These are phyloP conservation scores for Keqinozyma sinolaborantium DNA, from an alignment of 1,139 yeast species.

Conservation along the genomic window DNA sequence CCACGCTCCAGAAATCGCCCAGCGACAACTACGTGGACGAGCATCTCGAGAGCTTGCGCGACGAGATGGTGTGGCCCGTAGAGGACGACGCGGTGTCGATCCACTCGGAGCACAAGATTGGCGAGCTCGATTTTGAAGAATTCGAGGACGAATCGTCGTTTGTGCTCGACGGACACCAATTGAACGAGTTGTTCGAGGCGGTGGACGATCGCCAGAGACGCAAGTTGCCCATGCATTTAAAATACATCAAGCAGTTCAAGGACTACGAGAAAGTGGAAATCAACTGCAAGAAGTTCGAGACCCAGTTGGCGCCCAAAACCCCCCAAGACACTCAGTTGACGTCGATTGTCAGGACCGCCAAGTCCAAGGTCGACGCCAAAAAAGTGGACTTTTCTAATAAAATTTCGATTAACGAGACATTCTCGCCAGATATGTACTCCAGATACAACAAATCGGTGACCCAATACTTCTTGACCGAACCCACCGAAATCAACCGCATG, in stretches of 20 bases:
- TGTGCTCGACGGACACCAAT: constrained; percentile 26
- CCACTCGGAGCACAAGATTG: constrained; percentile 5
- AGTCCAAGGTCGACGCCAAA: constrained; percentile 10
- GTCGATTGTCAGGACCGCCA: constrained; percentile 20
- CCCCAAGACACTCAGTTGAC: constrained; percentile 13
- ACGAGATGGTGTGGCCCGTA: constrained; percentile 30
- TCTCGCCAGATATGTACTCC: constrained; percentile 45
- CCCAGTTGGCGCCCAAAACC: constrained; percentile 11
- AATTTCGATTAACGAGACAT: constrained; percentile 44
- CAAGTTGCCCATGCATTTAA: constrained; percentile 34
- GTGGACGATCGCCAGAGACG: constrained; percentile 26
- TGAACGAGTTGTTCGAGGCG: constrained; percentile 24
- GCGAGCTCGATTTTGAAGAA: constrained; percentile 1
- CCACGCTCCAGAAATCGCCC: constrained; percentile 9
- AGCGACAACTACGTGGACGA: constrained; percentile 31
- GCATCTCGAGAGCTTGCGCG: constrained; percentile 27
- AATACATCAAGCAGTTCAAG: constrained; percentile 35
- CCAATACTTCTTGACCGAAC: constrained; percentile 46
- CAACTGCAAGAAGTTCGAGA: constrained; percentile 29
- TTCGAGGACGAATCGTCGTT: constrained; percentile 13
- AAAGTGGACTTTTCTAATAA: constrained; percentile 43
- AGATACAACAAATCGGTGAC: constrained; percentile 52
- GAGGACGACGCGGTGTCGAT: constrained; percentile 15
- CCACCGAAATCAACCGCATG: constrained; percentile 42
- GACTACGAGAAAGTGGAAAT: constrained; percentile 35